A percentile compares a stretch with the other conserved stretches of the same genome.
These are phyloP conservation scores for Schizosaccharomyces lindneri DNA, from an alignment of 805 yeast species.

Conservation along the genomic window DNA sequence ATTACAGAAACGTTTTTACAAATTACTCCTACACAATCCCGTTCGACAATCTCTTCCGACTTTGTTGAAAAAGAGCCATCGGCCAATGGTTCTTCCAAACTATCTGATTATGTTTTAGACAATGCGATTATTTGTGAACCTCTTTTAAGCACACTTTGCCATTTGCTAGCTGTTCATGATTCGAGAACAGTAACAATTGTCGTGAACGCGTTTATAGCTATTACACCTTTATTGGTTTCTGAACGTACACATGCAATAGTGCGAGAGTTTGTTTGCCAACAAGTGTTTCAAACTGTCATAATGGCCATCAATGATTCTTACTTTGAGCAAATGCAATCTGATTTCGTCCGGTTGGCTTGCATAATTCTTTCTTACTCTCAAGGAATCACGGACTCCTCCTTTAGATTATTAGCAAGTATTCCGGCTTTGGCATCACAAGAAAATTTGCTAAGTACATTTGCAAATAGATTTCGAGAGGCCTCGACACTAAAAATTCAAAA, in stretches of 20 bases:
- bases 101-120: background rate
- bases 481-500: background rate
- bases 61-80: background rate
- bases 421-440: background rate
- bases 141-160: background rate
- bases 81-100: background rate
- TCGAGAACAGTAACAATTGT: background rate
- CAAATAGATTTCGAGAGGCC: background rate
- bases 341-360: background rate
- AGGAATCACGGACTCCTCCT: background rate
- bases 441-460: background rate
- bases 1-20: constrained; percentile 61
- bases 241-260: background rate
- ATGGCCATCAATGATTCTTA: background rate
- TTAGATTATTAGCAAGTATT: background rate
- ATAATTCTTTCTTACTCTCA: background rate
- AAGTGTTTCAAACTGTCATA: background rate
- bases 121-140: background rate
- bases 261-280: background rate
- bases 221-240: background rate
- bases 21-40: constrained; percentile 23
- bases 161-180: background rate
- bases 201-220: background rate
- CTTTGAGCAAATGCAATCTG: background rate
- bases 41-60: background rate